Evolutionary conservation across 768 basidiomycete genomes (phyloP).

Genomic region (Hemileccinum impolitum): DNA sequence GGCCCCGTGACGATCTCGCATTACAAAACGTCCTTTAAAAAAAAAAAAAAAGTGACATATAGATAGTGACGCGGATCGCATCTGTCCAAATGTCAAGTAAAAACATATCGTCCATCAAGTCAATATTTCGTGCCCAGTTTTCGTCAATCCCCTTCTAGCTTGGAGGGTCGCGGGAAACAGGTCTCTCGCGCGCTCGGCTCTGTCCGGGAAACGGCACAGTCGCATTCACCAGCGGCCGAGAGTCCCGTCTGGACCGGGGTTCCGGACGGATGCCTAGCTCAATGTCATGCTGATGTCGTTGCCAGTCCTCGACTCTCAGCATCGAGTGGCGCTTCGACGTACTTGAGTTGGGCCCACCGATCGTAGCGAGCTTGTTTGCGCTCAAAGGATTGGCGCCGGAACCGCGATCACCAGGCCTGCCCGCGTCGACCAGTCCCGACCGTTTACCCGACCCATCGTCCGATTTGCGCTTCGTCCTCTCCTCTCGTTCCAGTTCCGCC

Average conservation of each 20-base stretch:
- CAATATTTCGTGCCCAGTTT: too few relatives aligned
- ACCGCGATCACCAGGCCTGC: constrained; percentile 36
- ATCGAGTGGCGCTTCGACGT: constrained; percentile 65
- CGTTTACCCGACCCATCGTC: constrained; percentile 41
- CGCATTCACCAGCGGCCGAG: constrained; percentile 15
- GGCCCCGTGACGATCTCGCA: constrained; percentile 10
- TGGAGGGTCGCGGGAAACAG: constrained; percentile 39
- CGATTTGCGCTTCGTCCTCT: constrained; percentile 44
- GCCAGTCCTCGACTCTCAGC: constrained; percentile 86
- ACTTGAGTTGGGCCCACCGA: constrained; percentile 31
- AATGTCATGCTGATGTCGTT: constrained; percentile 60
- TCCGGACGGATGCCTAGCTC: constrained; percentile 32
- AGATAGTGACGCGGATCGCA: too few relatives aligned
- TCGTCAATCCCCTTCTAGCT: constrained; percentile 23
- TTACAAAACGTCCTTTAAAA: constrained; percentile 22
- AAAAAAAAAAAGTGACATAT: constrained; percentile 3
- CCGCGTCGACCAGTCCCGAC: constrained; percentile 27
- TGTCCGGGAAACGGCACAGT: constrained; percentile 35
- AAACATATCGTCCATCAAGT: constrained; percentile 20
- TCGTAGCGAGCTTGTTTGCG: constrained; percentile 53
- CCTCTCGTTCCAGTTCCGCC: constrained; percentile 44
- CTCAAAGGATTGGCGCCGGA: constrained; percentile 40
- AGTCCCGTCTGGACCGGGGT: constrained; percentile 20
- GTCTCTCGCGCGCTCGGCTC: constrained; percentile 17
- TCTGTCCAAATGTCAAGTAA: constrained; percentile 16